Conservation (phyloP, 768 basidiomycete species). For the Rhodotorula paludigena region DNA sequence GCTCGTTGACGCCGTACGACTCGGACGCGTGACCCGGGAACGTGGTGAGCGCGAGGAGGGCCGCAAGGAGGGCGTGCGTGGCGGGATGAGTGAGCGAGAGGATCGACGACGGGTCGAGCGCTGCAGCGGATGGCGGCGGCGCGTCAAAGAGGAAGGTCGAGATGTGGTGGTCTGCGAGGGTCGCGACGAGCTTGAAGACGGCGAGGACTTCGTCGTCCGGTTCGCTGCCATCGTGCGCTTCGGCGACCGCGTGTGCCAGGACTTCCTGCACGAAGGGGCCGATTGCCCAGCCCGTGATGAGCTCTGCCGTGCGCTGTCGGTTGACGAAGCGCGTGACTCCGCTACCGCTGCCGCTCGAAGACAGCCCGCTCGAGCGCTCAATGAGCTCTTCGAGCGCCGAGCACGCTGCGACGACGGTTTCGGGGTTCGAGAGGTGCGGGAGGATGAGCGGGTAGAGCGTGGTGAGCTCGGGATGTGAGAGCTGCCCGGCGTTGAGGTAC, state of each 20-base stretch:
- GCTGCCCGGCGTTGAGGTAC: constrained; percentile 36
- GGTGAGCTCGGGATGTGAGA: constrained; percentile 31
- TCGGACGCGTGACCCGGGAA: constrained; percentile 37
- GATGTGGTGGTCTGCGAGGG: constrained; percentile 38
- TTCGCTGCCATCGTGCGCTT: constrained; percentile 19
- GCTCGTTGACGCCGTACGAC: constrained; percentile 34
- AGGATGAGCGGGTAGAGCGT: constrained; percentile 41
- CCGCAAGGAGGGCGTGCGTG: constrained; percentile 23
- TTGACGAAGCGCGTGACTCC: constrained; percentile 30
- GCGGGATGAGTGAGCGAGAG: constrained; percentile 19
- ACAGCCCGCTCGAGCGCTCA: constrained; percentile 29
- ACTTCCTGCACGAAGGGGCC: constrained; percentile 2
- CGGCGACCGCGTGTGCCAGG: constrained; percentile 1
- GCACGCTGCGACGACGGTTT: constrained; percentile 21
- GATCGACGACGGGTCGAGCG: not conserved
- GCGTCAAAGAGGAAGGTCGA: constrained; percentile 29
- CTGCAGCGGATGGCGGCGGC: not conserved
- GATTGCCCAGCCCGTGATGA: constrained; percentile 19
- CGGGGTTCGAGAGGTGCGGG: constrained; percentile 26
- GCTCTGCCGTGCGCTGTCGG: constrained; percentile 5
- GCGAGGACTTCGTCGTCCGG: constrained; percentile 32
- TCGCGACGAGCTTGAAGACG: constrained; percentile 37
- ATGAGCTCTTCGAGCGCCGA: constrained; percentile 40
- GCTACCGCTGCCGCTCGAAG: not conserved
- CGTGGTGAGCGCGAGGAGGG: constrained; percentile 33